phyloP scores from a whole-genome alignment of 2,329 filamentous ascomycete genomes.

The Aspergillus tamarii region DNA sequence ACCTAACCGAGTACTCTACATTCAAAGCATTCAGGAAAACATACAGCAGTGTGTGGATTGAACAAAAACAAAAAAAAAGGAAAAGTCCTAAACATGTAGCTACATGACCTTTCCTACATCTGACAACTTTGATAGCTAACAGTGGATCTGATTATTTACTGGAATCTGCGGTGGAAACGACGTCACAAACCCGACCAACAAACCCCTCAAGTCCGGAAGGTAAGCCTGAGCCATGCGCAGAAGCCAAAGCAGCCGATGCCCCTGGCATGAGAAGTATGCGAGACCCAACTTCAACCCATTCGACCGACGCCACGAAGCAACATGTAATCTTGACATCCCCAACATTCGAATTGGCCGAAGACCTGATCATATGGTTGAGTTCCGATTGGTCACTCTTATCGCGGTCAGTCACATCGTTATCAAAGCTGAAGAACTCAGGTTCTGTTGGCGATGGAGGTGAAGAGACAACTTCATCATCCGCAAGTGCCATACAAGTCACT shows the following conservation, averaged over 20 bases:
- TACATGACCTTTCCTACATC: not conserved
- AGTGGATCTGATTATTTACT: constrained; percentile 4
- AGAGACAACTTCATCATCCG: constrained; percentile 34
- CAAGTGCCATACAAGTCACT: constrained; percentile 61
- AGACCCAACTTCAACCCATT: constrained; percentile 61
- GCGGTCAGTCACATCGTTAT: constrained; percentile 36
- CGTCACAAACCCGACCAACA: constrained; percentile 54
- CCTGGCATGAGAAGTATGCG: constrained; percentile 64
- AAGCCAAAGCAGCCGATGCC: constrained; percentile 52
- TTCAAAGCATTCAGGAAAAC: not conserved
- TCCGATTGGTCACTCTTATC: constrained; percentile 22
- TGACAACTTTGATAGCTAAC: constrained; percentile 39
- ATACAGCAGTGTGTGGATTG: not conserved
- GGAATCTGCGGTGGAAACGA: constrained; percentile 49
- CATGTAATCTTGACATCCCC: constrained; percentile 54
- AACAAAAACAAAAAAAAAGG: not conserved
- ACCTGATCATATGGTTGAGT: constrained; percentile 32
- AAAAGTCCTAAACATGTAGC: not conserved
- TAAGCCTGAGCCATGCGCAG: constrained; percentile 51
- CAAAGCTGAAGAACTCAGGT: constrained; percentile 49
- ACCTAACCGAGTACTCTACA: not conserved
- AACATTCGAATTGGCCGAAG: constrained; percentile 23
- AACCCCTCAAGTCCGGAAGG: constrained; percentile 62
- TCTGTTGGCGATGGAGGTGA: constrained; percentile 36
- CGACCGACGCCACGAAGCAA: constrained; percentile 59